Evolutionary conservation across 140 eudicot genomes (phyloP), one percentile per base, ranked within the genome.

Genomic region (Anethum foeniculum): DNA sequence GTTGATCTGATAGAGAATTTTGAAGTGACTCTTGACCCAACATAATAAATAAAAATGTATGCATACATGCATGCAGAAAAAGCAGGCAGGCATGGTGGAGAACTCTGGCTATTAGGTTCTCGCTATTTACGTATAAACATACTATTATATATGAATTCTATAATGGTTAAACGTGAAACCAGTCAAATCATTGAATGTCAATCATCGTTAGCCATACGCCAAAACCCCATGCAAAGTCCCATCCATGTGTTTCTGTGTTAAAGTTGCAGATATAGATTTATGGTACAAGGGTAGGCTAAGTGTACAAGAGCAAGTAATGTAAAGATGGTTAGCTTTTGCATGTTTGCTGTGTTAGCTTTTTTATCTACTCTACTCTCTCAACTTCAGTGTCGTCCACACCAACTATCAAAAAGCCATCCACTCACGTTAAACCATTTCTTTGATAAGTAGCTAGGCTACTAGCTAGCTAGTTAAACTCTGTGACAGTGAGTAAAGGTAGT

Each of bases 171-270:
- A 60, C 69, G 69, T 60, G 69, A 60, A 60, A 62, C 36, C 36
- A 62, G 71, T 62, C 36, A 62, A 25, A 62, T 62, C 71, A 27
- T 10, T 25, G 71, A 25, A 27, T 27, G 71, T 60, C 18, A 27
- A 62, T 60, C 69, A 60, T 60, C 2, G 71, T 62, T 25, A 27
- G 6, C 7, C 71, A 62, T 62, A 62, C 71, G 71, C 71, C 30
- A 62, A 62, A 25, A 62, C 71, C 71, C 71, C 71, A 62, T 62
- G 71, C 32, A 62, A 62, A 62, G 71, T 62, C 71, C 71, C 71
- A 62, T 62, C 71, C 71, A n/a, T 62, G 71, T 62, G 18, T 25
- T 25, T n/a, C 0, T n/a, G 16, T 25, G 27, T 25, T 11, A n/a
- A 60, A 9, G 11, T 8, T 60, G 34, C 27, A 25, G 5, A 60